Evolutionary conservation across 345 rosid genomes (phyloP), one percentile per base, ranked within the genome.

Genomic region (Firmiana major): DNA sequence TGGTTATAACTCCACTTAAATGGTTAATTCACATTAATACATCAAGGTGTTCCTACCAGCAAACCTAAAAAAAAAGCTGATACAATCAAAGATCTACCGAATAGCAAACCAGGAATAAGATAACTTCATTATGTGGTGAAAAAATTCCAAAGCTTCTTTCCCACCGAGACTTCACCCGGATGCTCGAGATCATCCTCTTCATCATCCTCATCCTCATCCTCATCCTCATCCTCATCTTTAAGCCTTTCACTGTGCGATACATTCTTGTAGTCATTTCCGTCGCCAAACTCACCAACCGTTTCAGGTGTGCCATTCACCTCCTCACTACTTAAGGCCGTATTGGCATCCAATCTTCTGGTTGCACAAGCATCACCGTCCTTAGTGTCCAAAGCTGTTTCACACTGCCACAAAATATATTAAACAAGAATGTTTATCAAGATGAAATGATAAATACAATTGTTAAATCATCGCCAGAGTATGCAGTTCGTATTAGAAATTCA

Each of bases 71-170:
- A 63, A 70, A 73, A 73, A 63, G 71, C 53, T 58, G 51, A 74
- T 65, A 63, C 82, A 65, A 74, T 55, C 82, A 73, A 84, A 63
- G 55, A 54, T 38, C 83, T 68, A 48, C 40, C 17, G 74, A 70
- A 49, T 0, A 38, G 57, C 72, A 57, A 49, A 64, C 51, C 3
- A 40, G 67, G 59, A 60, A 46, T 31, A 62, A 22, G 59, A 67
- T 77, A 55, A 8, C 55, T 38, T 13, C 71, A 46, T 81, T 80
- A 96, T 9, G 97, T 92, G 21, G 98, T 93, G 83, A 93, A 85
- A 83, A 96, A 92, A 38, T 88, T 90, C 99, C 99, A 96, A 0
- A 93, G 89, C 90, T 93, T 96, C 90, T 93, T 96, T 63, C 94
- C 92, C 3, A 96, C 80, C 7, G 99, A 93, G 60, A 9, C 92